Evolutionary conservation across 1,284 basidiomycete genomes (phyloP), one percentile per base, ranked within the genome.

Genomic region (Marasmius sp.): DNA sequence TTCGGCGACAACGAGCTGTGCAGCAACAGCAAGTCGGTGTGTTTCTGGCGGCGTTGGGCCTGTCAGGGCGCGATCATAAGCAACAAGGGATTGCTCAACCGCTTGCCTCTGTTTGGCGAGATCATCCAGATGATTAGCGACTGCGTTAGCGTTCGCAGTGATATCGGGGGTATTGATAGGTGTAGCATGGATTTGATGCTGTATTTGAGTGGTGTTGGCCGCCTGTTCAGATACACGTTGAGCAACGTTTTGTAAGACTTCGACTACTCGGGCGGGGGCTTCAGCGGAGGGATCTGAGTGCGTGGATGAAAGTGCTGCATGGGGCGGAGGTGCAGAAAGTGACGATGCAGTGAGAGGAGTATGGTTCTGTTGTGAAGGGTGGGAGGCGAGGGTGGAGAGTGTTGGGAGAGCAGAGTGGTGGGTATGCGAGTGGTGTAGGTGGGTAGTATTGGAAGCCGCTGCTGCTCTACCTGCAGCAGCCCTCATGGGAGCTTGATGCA

Each of bases 91-190:
- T 61, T 89, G 82, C 43, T 88, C 89, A 54, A 93, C 80, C 60
- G 92, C 89, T 66, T 91, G 86, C 68, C 90, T 89, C 75, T 92
- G 91, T 72, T 91, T 91, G 47, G 84, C 88, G 59, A 93, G 81
- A 14, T 85, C 84, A 69, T 89, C 82, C 20, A 90, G 70, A 66
- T 88, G 83, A 27, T 77, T 76, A 16, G 75, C 78, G 47, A 47
- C 45, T 5, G 45, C 45, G 16, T 47, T 47, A 3, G 45, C 45
- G 16, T 47, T 47, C 2, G 45, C 45, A 2, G 45, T 47, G 16
- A 20, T 20, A 6, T 8, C 20, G 2, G 45, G 45, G 20, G 45
- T 79, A 48, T 86, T 47, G 45, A 47, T 20, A n/a, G 45, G 45
- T 8, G 45, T 47, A n/a, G 45, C 45, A n/a, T 47, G 45, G 16